phyloP scores from a whole-genome alignment of 2,329 filamentous ascomycete genomes.

The Botrytis paeoniae region DNA sequence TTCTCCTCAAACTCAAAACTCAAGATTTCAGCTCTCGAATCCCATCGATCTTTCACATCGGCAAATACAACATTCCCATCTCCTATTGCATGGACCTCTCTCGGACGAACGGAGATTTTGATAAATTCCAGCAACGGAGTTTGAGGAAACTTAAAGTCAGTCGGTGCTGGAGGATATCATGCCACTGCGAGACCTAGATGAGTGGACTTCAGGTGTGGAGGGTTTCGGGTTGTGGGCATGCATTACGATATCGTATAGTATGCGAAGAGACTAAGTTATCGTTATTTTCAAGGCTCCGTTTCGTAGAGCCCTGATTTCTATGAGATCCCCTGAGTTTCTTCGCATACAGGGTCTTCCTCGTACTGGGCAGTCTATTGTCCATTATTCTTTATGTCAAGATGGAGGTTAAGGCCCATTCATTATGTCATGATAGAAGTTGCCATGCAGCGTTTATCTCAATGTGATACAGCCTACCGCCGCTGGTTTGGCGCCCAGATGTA shows the following conservation, averaged over 20 bases:
- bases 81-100: neutral
- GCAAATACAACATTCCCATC: neutral
- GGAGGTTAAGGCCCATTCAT: neutral
- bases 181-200: neutral
- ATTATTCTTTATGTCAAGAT: neutral
- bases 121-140: neutral
- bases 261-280: neutral
- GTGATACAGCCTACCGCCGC: conserved; percentile 4
- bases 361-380: neutral
- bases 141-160: neutral
- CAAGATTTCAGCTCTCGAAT: neutral
- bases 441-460: neutral
- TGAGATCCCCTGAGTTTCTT: neutral
- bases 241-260: neutral
- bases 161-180: neutral
- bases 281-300: neutral
- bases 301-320: neutral
- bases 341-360: neutral
- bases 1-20: neutral
- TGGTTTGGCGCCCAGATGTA: neutral
- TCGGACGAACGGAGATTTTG: neutral
- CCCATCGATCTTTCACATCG: neutral
- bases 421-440: neutral
- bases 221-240: neutral
- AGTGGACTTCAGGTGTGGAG: neutral